These are phyloP conservation scores for Ostreobium quekettii DNA, from an alignment of 139 green algal genomes.

Conservation along the genomic window DNA sequence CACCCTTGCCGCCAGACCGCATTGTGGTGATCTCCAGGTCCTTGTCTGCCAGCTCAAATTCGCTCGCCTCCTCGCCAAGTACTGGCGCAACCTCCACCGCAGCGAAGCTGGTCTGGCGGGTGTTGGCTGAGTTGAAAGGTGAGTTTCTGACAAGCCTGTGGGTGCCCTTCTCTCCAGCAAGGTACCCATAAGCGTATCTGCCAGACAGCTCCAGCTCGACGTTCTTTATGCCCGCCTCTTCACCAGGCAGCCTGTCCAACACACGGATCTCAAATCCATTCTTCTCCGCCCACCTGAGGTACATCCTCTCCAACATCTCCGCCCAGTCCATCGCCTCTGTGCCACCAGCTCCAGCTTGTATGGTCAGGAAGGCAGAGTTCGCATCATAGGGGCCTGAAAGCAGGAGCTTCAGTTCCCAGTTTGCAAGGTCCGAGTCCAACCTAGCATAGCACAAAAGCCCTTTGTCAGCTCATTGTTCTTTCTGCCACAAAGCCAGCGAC, in stretches of 20 bases:
- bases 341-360: constrained; percentile 68
- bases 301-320: constrained; percentile 91
- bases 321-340: constrained; percentile 90
- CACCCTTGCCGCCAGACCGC: constrained; percentile 63
- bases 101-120: constrained; percentile 92
- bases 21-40: constrained; percentile 87
- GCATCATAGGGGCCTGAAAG: constrained; percentile 57
- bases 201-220: constrained; percentile 65
- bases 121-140: constrained; percentile 84
- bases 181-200: constrained; percentile 38
- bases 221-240: constrained; percentile 86
- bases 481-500: neutral
- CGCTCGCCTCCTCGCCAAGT: constrained; percentile 41
- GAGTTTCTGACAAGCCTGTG: constrained; percentile 88
- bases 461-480: neutral
- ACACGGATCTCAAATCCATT: constrained; percentile 29
- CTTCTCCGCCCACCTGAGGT: constrained; percentile 66
- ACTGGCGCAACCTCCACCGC: constrained; percentile 78
- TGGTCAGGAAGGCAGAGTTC: constrained; percentile 26
- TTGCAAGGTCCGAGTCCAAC: constrained; percentile 25
- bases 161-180: constrained; percentile 82
- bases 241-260: constrained; percentile 43
- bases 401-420: constrained; percentile 54
- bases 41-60: constrained; percentile 53
- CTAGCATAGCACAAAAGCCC: neutral